phyloP scores from a whole-genome alignment of 2,329 filamentous ascomycete genomes.

The Pseudopyrenochaeta lycopersici region DNA sequence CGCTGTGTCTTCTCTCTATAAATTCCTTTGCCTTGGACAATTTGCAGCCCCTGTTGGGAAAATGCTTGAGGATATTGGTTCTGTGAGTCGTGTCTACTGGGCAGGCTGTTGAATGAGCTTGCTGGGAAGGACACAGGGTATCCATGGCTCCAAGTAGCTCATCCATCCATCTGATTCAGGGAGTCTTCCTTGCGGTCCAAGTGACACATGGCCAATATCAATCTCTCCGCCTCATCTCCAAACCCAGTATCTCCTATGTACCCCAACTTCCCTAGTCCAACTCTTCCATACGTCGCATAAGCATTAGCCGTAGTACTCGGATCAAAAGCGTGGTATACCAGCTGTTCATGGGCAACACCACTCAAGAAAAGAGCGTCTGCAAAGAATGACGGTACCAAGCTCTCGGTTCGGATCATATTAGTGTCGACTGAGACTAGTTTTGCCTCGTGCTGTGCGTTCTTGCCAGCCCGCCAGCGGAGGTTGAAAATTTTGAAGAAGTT shows the following conservation, averaged over 20 bases:
- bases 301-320: not conserved
- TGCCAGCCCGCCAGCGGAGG: conserved; percentile 23
- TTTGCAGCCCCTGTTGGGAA: no score
- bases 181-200: conserved; percentile 31
- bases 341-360: not conserved
- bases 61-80: no score
- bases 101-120: no score
- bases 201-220: conserved; percentile 40
- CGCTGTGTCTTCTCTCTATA: no score
- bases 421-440: conserved; percentile 14
- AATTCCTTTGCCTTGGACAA: no score
- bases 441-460: conserved; percentile 11
- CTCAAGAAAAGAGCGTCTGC: not conserved
- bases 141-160: not conserved
- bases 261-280: conserved; percentile 34
- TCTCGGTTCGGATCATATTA: conserved; percentile 12
- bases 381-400: not conserved
- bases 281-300: conserved; percentile 30
- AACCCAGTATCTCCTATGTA: conserved; percentile 37
- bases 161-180: not conserved
- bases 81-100: no score
- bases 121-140: no score
- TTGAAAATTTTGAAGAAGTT: conserved; percentile 27
- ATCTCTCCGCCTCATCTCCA: conserved; percentile 28
- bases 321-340: not conserved